Evolutionary conservation across 129 eudicot genomes (phyloP).

Genomic region (Tagetes erecta): DNA sequence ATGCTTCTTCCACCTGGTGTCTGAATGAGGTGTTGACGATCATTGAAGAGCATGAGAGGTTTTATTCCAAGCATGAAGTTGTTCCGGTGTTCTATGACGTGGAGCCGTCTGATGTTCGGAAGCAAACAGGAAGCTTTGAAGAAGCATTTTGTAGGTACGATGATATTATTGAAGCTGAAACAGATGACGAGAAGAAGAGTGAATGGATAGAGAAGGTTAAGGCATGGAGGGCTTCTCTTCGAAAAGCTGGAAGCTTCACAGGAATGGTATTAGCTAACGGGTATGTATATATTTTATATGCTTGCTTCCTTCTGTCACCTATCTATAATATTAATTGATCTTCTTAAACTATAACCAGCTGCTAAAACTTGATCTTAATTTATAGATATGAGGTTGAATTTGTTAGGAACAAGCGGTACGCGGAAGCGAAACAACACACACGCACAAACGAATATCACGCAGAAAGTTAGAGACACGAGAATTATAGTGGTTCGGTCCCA

Average conservation of each 20-base stretch:
- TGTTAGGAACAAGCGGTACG: too few relatives aligned
- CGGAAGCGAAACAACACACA: too few relatives aligned
- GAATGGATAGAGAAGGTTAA: constrained; percentile 18
- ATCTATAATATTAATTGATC: too few relatives aligned
- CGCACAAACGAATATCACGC: too few relatives aligned
- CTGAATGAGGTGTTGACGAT: constrained; percentile 27
- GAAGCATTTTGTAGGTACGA: constrained; percentile 22
- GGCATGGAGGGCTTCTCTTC: constrained; percentile 26
- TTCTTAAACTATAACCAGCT: too few relatives aligned
- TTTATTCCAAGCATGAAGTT: constrained; percentile 21
- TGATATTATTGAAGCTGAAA: constrained; percentile 6
- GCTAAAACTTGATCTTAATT: too few relatives aligned
- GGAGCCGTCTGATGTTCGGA: constrained; percentile 32
- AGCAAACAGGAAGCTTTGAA: constrained; percentile 25
- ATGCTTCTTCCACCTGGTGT: constrained; percentile 18
- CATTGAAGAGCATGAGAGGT: constrained; percentile 1
- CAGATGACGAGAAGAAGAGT: constrained; percentile 1
- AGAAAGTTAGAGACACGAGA: too few relatives aligned
- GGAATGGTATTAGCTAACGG: constrained; percentile 27
- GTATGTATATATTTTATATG: neutral
- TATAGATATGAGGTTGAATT: too few relatives aligned
- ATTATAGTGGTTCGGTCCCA: too few relatives aligned
- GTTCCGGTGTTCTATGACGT: constrained; percentile 29
- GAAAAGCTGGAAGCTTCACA: constrained; percentile 17
- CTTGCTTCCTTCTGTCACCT: too few relatives aligned